A percentile compares a stretch with the other conserved stretches of the same genome.
Evolutionary conservation across 306 rosid species (phyloP).

Genomic region (Vigna reflexopilosa): DNA sequence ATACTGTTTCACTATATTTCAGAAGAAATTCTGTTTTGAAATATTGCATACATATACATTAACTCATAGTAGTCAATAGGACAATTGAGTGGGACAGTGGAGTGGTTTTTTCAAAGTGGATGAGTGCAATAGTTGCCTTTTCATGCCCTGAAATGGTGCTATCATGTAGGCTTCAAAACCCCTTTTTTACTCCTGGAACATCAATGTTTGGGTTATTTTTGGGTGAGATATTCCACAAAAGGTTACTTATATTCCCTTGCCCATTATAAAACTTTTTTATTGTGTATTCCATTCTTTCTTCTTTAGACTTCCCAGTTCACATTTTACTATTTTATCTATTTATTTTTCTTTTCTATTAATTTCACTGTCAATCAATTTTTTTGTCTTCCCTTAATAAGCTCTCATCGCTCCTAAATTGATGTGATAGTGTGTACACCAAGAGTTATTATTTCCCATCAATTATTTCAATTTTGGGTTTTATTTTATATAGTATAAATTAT

Average conservation of each 20-base stretch:
- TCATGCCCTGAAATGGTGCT: not conserved
- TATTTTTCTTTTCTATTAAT: not conserved
- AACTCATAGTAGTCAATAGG: not conserved
- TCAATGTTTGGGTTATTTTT: not conserved
- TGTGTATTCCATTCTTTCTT: not conserved
- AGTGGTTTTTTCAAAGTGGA: not conserved
- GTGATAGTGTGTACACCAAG: not conserved
- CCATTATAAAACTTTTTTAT: not conserved
- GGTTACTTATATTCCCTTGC: not conserved
- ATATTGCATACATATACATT: not conserved
- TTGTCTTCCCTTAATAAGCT: too few species aligned
- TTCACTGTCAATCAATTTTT: too few species aligned
- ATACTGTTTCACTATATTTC: not conserved
- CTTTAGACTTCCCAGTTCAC: not conserved
- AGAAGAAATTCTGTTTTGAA: not conserved
- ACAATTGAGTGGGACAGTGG: not conserved
- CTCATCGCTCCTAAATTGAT: not conserved
- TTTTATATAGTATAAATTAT: too few species aligned
- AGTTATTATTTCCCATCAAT: too few species aligned
- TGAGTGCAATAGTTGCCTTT: not conserved
- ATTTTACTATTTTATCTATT: not conserved
- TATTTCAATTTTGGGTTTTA: too few species aligned
- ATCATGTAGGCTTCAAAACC: not conserved
- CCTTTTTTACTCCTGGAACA: not conserved
- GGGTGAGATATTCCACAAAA: not conserved